Base-by-base conservation (phyloP, 1,284 basidiomycete genomes). In the Tremellales sp. region DNA sequence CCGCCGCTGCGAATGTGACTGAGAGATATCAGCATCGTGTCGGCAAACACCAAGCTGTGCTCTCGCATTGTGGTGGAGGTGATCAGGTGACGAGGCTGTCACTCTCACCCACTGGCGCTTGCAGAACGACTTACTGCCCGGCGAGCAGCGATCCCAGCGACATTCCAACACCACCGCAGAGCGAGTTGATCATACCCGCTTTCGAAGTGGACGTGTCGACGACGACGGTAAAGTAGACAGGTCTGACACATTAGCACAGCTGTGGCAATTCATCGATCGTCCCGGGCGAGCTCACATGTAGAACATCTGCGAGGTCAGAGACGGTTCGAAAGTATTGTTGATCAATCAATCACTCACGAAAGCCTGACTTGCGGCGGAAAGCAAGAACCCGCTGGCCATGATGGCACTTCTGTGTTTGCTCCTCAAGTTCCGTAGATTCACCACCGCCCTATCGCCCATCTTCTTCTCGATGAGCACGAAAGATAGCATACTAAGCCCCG, bases 141-240 rank as follows among this genome's bases (percentile, higher is more conserved):
- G 89, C 87, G 46, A 87, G 79, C 19, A 97, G 80, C 54, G 88
- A 90, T 24, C 91, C 90, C 2, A 81, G 77, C 5, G 89, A 85
- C 49, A 93, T 80, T 41, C 86, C 86, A 47, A 87, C 71, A 80
- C 89, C 89, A 84, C 56, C 93, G 76, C 49, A 94, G 69, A 77
- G 86, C 84, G 41, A 63, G 19, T 68, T 51, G 35, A 70, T 62
- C 12, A 89, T 44, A 1, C 73, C 74, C 0, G 71, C 66, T 17
- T 60, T 51, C 0, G 68, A 67, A 3, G 72, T 68, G 1, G 65
- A 58, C 6, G 67, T 57, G 41, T 66, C 61, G 35, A 72, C 49
- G 15, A 76, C 57, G 25, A 74, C 65, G 7, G 68, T 57, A 51
- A 73, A 76, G 60, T 72, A 76, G 17, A 68, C 58, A 2, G 74